phyloP scores from a whole-genome alignment of 148 eudicot species.

The Pouteria glomerata region DNA sequence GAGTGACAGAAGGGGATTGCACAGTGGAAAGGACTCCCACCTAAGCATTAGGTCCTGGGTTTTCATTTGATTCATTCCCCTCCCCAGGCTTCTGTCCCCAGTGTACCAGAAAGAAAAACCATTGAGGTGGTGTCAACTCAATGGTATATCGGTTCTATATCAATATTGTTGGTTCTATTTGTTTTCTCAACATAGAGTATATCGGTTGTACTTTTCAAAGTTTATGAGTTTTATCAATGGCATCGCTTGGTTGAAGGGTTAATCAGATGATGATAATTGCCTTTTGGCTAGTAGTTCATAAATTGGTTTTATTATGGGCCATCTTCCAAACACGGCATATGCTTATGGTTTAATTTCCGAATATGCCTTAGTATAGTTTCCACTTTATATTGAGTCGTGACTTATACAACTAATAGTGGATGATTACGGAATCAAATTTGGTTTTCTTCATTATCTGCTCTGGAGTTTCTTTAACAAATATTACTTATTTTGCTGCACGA shows the following conservation, averaged over 20 bases:
- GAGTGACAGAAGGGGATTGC: too few species aligned
- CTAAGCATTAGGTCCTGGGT: too few species aligned
- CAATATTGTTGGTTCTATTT: background rate
- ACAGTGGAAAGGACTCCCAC: too few species aligned
- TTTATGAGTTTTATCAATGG: background rate
- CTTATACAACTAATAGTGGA: background rate
- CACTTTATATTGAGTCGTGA: background rate
- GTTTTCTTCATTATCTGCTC: background rate
- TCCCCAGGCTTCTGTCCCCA: too few species aligned
- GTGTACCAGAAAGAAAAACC: too few species aligned
- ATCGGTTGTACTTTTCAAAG: background rate
- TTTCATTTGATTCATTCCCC: too few species aligned
- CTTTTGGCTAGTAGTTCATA: too few species aligned
- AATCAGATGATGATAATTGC: background rate
- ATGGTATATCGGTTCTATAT: too few species aligned
- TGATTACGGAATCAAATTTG: background rate
- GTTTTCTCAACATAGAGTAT: background rate
- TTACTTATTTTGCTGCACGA: background rate
- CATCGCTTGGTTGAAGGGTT: background rate
- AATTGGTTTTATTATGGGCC: too few species aligned
- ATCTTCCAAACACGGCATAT: background rate
- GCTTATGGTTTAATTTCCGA: background rate
- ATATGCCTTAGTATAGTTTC: too few species aligned
- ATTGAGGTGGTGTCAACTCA: too few species aligned
- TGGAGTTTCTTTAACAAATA: background rate